Conservation (phyloP, 75 land plant genomes). For the Cunninghamia lanceolata region DNA sequence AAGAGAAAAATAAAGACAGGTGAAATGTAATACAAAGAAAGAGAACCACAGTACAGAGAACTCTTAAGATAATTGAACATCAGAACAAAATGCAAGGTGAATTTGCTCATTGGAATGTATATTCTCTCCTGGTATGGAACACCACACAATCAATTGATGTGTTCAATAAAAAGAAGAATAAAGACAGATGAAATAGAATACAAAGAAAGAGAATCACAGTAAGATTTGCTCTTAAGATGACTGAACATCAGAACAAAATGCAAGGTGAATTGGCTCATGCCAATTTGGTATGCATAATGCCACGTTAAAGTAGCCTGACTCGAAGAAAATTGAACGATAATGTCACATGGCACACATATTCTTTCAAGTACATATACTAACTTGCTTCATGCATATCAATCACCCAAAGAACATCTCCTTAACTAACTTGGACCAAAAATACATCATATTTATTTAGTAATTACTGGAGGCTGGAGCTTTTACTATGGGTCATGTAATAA, state of each 20-base stretch:
- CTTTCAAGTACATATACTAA: not conserved
- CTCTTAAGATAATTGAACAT: not conserved
- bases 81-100: not conserved
- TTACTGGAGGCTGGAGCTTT: not conserved
- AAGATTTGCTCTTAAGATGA: not conserved
- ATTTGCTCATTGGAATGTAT: not conserved
- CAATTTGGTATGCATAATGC: not conserved
- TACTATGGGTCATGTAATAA: not conserved
- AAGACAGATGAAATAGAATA: not conserved
- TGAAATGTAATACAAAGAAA: not conserved
- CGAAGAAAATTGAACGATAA: not conserved
- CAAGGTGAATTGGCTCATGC: not conserved
- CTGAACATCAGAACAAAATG: not conserved
- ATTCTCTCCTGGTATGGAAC: slow-evolving; percentile 25
- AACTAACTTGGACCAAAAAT: too few species aligned
- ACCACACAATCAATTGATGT: not conserved
- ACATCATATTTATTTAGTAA: not conserved
- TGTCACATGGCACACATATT: not conserved
- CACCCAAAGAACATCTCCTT: not conserved
- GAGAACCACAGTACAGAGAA: not conserved
- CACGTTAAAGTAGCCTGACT: not conserved
- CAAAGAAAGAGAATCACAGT: not conserved
- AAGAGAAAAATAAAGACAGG: not conserved
- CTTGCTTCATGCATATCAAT: not conserved
- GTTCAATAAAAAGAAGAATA: not conserved